Conservation (phyloP, 768 basidiomycete species). For the Lactifluus piperatus region DNA sequence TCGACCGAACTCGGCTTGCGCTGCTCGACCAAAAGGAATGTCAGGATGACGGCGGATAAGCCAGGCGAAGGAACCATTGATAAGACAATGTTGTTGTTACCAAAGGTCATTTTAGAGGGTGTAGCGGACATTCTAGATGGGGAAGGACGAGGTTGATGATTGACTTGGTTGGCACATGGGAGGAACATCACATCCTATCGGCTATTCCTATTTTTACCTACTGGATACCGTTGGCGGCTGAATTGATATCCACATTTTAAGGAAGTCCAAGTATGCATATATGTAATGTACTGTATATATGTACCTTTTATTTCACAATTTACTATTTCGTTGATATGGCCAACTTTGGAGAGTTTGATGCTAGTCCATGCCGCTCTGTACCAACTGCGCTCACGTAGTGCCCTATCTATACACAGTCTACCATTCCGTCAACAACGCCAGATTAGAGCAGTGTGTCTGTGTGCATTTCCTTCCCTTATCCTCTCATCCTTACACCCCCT, state of each 20-base stretch:
- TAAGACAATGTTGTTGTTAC: conserved; percentile 50
- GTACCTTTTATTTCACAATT: not conserved
- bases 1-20: conserved; percentile 66
- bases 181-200: not conserved
- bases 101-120: conserved; percentile 74
- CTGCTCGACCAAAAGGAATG: conserved; percentile 45
- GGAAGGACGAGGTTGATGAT: not conserved
- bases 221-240: not conserved
- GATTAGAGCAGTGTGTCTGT: conserved; percentile 80
- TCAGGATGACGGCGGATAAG: conserved; percentile 20
- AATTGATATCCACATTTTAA: conserved; percentile 2
- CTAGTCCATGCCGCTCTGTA: conserved; percentile 70
- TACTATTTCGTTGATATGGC: not conserved
- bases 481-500: conserved; percentile 4
- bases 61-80: conserved; percentile 41
- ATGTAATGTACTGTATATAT: conserved; percentile 2
- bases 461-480: conserved; percentile 20
- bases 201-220: not conserved
- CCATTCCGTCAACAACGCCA: conserved; percentile 64
- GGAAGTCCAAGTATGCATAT: not conserved
- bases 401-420: conserved; percentile 76
- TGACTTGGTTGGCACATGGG: not conserved
- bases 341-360: not conserved
- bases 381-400: conserved; percentile 56
- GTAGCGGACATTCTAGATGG: conserved; percentile 40